These are phyloP conservation scores for Xylariales sp. DNA, from an alignment of 2,329 filamentous ascomycete genomes.

Conservation along the genomic window DNA sequence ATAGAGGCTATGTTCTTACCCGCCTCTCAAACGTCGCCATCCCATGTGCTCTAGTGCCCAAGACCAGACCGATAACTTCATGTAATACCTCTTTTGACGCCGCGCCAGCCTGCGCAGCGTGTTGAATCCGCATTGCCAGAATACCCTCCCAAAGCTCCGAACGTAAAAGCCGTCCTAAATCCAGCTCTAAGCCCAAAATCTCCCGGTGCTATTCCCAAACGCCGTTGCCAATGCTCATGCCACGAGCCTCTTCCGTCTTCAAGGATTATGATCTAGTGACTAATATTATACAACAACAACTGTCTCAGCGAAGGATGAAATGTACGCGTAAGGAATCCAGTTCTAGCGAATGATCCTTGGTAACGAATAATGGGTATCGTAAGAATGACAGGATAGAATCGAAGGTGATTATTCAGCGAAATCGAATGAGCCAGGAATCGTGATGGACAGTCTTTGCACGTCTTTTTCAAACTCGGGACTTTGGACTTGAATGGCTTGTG, in stretches of 20 bases:
- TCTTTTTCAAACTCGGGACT: slow-evolving; percentile 21
- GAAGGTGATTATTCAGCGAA: slow-evolving; percentile 12
- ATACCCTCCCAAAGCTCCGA: too few relatives aligned
- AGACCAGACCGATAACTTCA: too few relatives aligned
- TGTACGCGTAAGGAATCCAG: background rate
- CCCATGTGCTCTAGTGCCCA: too few relatives aligned
- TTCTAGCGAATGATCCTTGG: background rate
- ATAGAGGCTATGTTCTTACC: too few relatives aligned
- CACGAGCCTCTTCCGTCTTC: background rate
- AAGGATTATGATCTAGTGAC: slow-evolving; percentile 5
- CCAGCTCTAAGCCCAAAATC: background rate
- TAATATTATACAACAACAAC: slow-evolving; percentile 10
- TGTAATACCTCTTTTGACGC: too few relatives aligned
- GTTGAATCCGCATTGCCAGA: too few relatives aligned
- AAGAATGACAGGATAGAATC: slow-evolving; percentile 1
- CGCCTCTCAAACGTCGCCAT: too few relatives aligned
- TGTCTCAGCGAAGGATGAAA: background rate
- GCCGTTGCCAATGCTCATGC: slow-evolving; percentile 6
- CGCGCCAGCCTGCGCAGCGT: too few relatives aligned
- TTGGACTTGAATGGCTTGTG: slow-evolving; percentile 16
- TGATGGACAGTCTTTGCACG: slow-evolving; percentile 29
- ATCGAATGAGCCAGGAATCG: slow-evolving; percentile 28
- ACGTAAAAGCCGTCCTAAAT: background rate
- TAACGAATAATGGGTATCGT: slow-evolving; percentile 1
- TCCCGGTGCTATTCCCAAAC: too few relatives aligned